Conservation (phyloP, 2,329 filamentous ascomycete species). For the Penicillium sp. region DNA sequence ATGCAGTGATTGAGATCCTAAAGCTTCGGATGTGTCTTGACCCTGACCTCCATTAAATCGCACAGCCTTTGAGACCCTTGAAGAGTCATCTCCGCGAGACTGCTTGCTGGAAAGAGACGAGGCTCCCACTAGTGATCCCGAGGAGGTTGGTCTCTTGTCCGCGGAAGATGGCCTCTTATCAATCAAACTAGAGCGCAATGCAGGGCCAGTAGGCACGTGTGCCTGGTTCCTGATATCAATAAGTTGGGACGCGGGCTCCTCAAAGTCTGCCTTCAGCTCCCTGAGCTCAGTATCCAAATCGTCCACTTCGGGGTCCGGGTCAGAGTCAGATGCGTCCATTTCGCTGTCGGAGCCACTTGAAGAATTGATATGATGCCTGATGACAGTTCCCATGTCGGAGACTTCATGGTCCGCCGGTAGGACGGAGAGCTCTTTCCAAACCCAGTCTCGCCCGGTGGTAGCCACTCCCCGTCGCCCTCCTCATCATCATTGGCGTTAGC, state of each 20-base stretch:
- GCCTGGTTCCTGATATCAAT: conserved; percentile 17
- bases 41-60: conserved; percentile 26
- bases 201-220: conserved; percentile 3
- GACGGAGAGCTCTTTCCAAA: conserved; percentile 25
- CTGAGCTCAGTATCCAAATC: conserved; percentile 45
- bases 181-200: conserved; percentile 17
- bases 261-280: conserved; percentile 42
- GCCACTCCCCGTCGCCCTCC: conserved; percentile 31
- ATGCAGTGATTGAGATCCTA: conserved; percentile 1
- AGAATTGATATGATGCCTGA: conserved; percentile 31
- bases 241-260: conserved; percentile 20
- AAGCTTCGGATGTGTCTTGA: conserved; percentile 2
- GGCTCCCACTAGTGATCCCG: conserved; percentile 15
- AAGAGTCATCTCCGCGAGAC: conserved; percentile 18
- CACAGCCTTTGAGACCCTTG: conserved; percentile 31
- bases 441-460: conserved; percentile 22
- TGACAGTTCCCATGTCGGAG: conserved; percentile 35
- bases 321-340: conserved; percentile 15
- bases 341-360: conserved; percentile 30
- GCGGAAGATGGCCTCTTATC: conserved; percentile 19
- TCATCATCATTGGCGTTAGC: conserved; percentile 16
- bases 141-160: conserved; percentile 3
- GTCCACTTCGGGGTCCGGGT: conserved; percentile 32
- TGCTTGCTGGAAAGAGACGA: conserved; percentile 21
- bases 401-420: conserved; percentile 24